Base-by-base conservation (phyloP, 2,329 filamentous ascomycete species). In the Fusarium bactridioides region DNA sequence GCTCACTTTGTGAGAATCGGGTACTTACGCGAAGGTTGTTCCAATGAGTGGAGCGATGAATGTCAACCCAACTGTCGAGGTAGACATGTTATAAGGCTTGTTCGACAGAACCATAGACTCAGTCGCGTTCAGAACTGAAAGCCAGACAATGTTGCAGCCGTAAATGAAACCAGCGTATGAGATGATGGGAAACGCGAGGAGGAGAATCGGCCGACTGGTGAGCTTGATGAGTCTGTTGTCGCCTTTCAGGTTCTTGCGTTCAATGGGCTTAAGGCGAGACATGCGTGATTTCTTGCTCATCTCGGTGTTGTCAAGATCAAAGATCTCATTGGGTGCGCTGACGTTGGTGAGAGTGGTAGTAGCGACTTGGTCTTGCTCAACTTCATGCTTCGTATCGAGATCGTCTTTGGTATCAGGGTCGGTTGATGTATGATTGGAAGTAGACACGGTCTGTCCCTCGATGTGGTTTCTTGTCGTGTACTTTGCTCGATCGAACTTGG, bases 401-500 rank as follows among this genome's bases (percentile, higher is more conserved):
- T n/a, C 45, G 5, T 48, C 27, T 31, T 48, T 48, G 2, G 27
- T 29, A 6, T 48, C 27, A 4, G 13, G 45, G 0, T 31, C 45
- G 4, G 27, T 12, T 3, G 45, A 48, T 8, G 4, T n/a, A 0
- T 29, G 27, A 6, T 48, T 48, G 1, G 10, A 1, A 3, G 3
- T 29, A 4, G 19, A 9, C 4, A 48, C 3, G 0, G 19, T 12
- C 10, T 31, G 27, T 18, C 45, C 45, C 3, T 29, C 45, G 15
- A 48, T 48, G 10, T 12, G 45, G 45, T 48, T 48, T 5, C 27
- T 11, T 11, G 21, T n/a, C 45, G 18, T 29, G 1, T 48, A 48
- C 10, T 29, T 48, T 4, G 27, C 45, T 12, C 45, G 19, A 48
- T 48, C 45, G 15, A 48, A 48, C 45, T 31, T 48, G 13, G 45